Evolutionary conservation across 768 basidiomycete genomes (phyloP).

Genomic region (Tylopilus plumbeoviolaceoides): DNA sequence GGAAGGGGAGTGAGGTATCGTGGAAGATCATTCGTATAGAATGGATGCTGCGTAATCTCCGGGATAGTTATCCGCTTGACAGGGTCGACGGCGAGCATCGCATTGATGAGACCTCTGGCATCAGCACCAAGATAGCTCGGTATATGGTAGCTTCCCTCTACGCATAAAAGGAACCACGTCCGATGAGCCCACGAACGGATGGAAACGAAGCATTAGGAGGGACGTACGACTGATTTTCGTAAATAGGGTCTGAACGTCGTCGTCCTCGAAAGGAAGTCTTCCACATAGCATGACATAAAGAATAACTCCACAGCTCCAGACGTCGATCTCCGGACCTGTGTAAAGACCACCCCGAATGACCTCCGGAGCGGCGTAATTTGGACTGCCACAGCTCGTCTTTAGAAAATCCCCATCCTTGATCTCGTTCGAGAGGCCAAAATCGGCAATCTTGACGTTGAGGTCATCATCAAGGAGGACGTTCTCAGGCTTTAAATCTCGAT

Average conservation of each 20-base stretch:
- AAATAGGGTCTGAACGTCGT: slow-evolving; percentile 89
- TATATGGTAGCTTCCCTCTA: slow-evolving; percentile 84
- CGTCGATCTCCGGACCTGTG: slow-evolving; percentile 97
- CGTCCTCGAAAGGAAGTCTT: slow-evolving; percentile 94
- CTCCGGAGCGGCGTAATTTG: slow-evolving; percentile 98
- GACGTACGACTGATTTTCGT: slow-evolving; percentile 86
- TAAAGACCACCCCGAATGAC: slow-evolving; percentile 95
- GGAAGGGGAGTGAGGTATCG: slow-evolving; percentile 85
- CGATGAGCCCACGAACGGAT: neutral
- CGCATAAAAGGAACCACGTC: neutral
- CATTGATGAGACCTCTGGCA: slow-evolving; percentile 71
- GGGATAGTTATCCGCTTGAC: slow-evolving; percentile 91
- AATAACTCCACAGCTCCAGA: slow-evolving; percentile 99
- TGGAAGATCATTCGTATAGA: slow-evolving; percentile 82
- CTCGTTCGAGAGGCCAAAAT: slow-evolving; percentile 95
- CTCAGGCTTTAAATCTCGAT: slow-evolving; percentile 97
- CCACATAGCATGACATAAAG: slow-evolving; percentile 98
- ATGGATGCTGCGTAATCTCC: slow-evolving; percentile 88
- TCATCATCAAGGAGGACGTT: slow-evolving; percentile 86
- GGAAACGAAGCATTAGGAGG: neutral
- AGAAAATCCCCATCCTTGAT: slow-evolving; percentile 96
- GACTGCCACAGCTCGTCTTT: slow-evolving; percentile 96
- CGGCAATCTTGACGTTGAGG: slow-evolving; percentile 95
- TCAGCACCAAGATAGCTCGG: slow-evolving; percentile 79
- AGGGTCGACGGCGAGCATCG: slow-evolving; percentile 93